Base-by-base conservation (phyloP, 2,329 filamentous ascomycete species). In the Aspergillus sp. region DNA sequence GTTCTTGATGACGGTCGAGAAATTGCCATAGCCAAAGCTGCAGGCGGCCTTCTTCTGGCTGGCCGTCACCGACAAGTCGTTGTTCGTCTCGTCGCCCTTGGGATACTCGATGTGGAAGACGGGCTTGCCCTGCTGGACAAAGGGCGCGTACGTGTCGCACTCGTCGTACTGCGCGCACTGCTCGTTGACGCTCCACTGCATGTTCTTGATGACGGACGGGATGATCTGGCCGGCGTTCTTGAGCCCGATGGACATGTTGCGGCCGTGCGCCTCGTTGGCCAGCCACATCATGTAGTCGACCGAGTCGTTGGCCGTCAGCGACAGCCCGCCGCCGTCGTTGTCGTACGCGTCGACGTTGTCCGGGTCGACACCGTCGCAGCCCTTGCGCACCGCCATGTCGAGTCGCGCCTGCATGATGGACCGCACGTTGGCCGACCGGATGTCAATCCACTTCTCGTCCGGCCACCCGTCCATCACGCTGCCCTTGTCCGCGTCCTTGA, bases 61-160 rank as follows among this genome's bases (percentile, higher is more conserved):
- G 3, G 60, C 47, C 3, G 67, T 62, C 17, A 81, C 71, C 3
- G 59, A 53, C 0, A 65, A 54, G 36, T 64, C 52, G 48, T 71
- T 71, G 55, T 71, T 69, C 6, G 66, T 67, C 7, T 69, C 64
- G 5, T 77, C 78, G 7, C 75, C 77, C 41, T 79, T 74, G 2
- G 84, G 84, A 62, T 89, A 89, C 71, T 89, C 87, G 57, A 89
- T 87, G 64, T 88, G 82, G 66, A 89, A 88, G 29, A 89, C 86
- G 1, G 87, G 86, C 68, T 89, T 88, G 29, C 77, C 75, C 5
- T 78, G 79, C 9, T 77, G 61, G 51, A 86, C 78, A 62, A 88
- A 88, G 3, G 78, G 68, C 2, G 72, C 68, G 65, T 84, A 88
- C 1, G 70, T 77, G 32, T 73, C 71, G 64, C 86, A 88, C 65